Conservation (phyloP, 2,329 filamentous ascomycete species). For the Chaetoscypha palmicola region DNA sequence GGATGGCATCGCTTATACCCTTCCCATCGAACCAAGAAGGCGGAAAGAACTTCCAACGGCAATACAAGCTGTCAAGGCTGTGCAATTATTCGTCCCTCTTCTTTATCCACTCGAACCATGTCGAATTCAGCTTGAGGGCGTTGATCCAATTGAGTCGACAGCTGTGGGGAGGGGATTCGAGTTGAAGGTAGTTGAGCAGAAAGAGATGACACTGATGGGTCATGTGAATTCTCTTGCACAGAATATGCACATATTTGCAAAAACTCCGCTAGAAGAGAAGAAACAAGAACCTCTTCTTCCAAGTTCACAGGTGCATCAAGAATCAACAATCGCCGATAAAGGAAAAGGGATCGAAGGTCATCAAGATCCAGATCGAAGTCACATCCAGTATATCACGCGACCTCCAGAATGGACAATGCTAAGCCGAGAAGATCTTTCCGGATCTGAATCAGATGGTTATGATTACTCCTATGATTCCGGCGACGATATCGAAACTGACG, state of each 20-base stretch:
- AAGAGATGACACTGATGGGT: slow-evolving; percentile 58
- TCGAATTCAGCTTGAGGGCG: slow-evolving; percentile 57
- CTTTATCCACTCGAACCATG: slow-evolving; percentile 66
- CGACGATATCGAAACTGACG: slow-evolving; percentile 31
- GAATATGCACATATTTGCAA: slow-evolving; percentile 62
- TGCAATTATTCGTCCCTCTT: slow-evolving; percentile 62
- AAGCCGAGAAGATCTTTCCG: slow-evolving; percentile 39
- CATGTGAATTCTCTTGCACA: slow-evolving; percentile 69
- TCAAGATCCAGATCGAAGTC: slow-evolving; percentile 44
- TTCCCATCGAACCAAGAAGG: slow-evolving; percentile 62
- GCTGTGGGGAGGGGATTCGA: slow-evolving; percentile 60
- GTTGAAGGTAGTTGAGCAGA: slow-evolving; percentile 48
- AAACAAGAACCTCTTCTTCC: slow-evolving; percentile 8
- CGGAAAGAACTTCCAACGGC: slow-evolving; percentile 51
- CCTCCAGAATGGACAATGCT: slow-evolving; percentile 64
- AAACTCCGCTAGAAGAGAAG: slow-evolving; percentile 36
- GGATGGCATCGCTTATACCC: slow-evolving; percentile 62
- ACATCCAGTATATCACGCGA: slow-evolving; percentile 65
- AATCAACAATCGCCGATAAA: slow-evolving; percentile 6
- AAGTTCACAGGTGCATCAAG: not conserved
- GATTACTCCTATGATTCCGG: slow-evolving; percentile 39
- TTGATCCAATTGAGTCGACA: slow-evolving; percentile 52
- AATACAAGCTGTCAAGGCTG: slow-evolving; percentile 54
- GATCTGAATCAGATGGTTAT: slow-evolving; percentile 40
- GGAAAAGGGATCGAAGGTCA: slow-evolving; percentile 21